phyloP scores from a whole-genome alignment of 805 yeast genomes.

The Kuraishia molischiana region DNA sequence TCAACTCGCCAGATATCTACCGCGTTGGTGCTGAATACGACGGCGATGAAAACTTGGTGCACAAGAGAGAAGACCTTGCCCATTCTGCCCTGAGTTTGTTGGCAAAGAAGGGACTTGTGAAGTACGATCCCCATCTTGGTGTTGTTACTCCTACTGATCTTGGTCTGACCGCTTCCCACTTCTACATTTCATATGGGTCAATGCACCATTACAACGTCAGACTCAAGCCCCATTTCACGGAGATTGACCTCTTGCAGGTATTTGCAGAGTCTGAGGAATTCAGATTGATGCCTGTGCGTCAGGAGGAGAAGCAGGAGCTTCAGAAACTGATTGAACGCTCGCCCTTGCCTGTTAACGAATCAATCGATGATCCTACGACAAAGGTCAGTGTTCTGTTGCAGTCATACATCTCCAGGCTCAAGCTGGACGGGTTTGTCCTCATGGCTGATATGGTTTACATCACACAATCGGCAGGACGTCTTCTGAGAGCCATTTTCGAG shows the following conservation, averaged over 20 bases:
- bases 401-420: conserved; percentile 71
- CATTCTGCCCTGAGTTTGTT: conserved; percentile 69
- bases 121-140: conserved; percentile 44
- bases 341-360: conserved; percentile 82
- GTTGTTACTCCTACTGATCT: conserved; percentile 49
- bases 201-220: conserved; percentile 56
- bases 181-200: conserved; percentile 70
- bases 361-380: conserved; percentile 58
- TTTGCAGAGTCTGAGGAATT: conserved; percentile 84
- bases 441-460: conserved; percentile 90
- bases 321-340: conserved; percentile 56
- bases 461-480: conserved; percentile 86
- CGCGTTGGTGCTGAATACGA: conserved; percentile 61
- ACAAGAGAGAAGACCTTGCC: conserved; percentile 54
- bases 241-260: conserved; percentile 66
- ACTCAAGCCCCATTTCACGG: conserved; percentile 53
- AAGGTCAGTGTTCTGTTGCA: conserved; percentile 78
- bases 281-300: conserved; percentile 71
- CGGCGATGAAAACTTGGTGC: conserved; percentile 34
- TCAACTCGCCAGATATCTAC: conserved; percentile 60
- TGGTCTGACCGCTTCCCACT: conserved; percentile 81
- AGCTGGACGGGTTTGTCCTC: conserved; percentile 80
- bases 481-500: conserved; percentile 79
- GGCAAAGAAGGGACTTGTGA: conserved; percentile 43
- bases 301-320: conserved; percentile 75